Evolutionary conservation across 306 rosid genomes (phyloP), one percentile per base, ranked within the genome.

Genomic region (Prunus campanulata): DNA sequence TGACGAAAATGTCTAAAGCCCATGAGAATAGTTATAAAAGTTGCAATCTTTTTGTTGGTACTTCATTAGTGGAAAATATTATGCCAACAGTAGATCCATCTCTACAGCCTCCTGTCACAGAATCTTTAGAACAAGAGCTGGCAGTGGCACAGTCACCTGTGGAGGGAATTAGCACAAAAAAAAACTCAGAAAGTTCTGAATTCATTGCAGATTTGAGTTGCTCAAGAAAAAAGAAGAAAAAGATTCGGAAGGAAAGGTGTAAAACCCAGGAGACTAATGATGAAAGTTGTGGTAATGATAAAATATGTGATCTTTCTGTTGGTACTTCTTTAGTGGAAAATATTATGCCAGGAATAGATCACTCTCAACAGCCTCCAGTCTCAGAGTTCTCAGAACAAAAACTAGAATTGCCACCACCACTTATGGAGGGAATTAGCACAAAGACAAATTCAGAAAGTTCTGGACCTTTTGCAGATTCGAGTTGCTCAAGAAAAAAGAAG

Each of bases 281-380:
- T 54, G 74, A 52, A 50, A 71, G 65, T 77, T 63, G 76, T 76
- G 72, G 8, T 15, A 30, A 6, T 62, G 46, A 62, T 32, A 62
- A 59, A 47, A 69, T 50, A 74, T 57, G 76, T 72, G 72, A 59
- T 77, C 32, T 24, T 72, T 81, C 78, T 35, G 78, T 66, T 35
- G 76, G 65, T 70, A 50, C 22, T 30, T 76, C 78, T 22, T 80
- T 66, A 32, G 30, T 72, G 47, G 73, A 86, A 68, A 14, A 52
- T 75, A 74, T 56, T 55, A 16, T 55, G 29, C 75, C 71, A 22
- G 79, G 77, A 59, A 52, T 63, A 8, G 72, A 69, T 78, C 72
- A 72, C 65, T 72, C 82, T 60, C 30, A 74, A 3, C 71, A 71
- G 72, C 80, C 70, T 83, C 57, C 72, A n/a, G 74, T 66, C 70